Evolutionary conservation across 164 flowering plant genomes (phyloP), one percentile per base, ranked within the genome.

Genomic region (Macadamia integrifolia): DNA sequence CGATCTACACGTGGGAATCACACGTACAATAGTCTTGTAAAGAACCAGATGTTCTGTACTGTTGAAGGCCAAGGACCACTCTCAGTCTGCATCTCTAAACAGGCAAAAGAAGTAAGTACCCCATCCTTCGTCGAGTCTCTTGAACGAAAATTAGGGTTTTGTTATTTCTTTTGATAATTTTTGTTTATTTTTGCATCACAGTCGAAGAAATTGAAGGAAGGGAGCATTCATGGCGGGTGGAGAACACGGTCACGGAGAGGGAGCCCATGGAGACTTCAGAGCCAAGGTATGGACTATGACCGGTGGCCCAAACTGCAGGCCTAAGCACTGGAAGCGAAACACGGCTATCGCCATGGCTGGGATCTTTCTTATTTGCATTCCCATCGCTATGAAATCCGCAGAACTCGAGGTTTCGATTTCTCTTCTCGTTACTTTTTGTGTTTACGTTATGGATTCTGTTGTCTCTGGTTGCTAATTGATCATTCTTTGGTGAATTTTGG

Each of bases 311-410:
- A 14, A 89, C 79, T 93, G 98, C 73, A 76, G 93, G 67, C 98
- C 98, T 46, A 81, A 79, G 71, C 92, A 91, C 81, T 93, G 98
- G 98, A 84, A 75, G 72, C 87, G 98, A 52, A 93, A 93, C 81
- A 89, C 97, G 6, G 98, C 97, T 60, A 76, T 93, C 60, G 98
- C 98, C 77, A 86, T 93, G 92, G 71, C 67, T 64, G 96, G 97
- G 32, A 63, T 88, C 73, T 74, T 91, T 73, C 90, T 93, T 61
- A 62, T 87, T 69, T 91, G 98, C 76, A 89, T 93, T 66, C 98
- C 98, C 58, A 83, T 93, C 72, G 95, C 95, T 80, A 87, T 86
- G 88, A 84, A 80, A 67, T 93, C 98, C 1, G 97, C 96, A 14
- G 81, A 93, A 77, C 98, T 93, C 48, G 98, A 93, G 98, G 98